A percentile compares a stretch with the other conserved stretches of the same genome.
phyloP scores from a whole-genome alignment of 108 stramenopile species.

The Cyclotella distinguenda region DNA sequence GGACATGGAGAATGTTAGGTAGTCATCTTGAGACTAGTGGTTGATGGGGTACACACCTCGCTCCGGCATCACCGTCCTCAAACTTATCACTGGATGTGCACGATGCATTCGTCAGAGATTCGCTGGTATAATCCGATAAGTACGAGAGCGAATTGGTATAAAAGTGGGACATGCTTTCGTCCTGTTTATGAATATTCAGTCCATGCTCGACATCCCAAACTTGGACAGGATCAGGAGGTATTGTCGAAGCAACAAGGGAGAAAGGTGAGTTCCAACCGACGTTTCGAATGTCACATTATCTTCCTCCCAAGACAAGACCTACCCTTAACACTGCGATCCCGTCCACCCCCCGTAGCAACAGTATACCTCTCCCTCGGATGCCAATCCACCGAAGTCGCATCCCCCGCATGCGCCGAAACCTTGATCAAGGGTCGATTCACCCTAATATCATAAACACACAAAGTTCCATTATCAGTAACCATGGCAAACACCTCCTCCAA shows the following conservation, averaged over 20 bases:
- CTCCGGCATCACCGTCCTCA: slow-evolving; percentile 3
- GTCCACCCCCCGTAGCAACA: slow-evolving; percentile 80
- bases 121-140: slow-evolving; percentile 51
- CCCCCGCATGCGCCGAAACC: slow-evolving; percentile 76
- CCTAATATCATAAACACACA: slow-evolving; percentile 73
- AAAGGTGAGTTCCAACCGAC: slow-evolving; percentile 3
- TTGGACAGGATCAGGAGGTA: slow-evolving; percentile 10
- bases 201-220: slow-evolving; percentile 49
- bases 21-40: not conserved
- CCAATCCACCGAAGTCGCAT: slow-evolving; percentile 83
- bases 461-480: slow-evolving; percentile 69
- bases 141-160: slow-evolving; percentile 46
- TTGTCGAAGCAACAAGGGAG: slow-evolving; percentile 25
- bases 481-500: slow-evolving; percentile 77
- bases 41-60: slow-evolving; percentile 8
- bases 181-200: slow-evolving; percentile 37
- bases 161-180: slow-evolving; percentile 31
- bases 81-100: slow-evolving; percentile 31
- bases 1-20: slow-evolving; percentile 10
- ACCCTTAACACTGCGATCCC: slow-evolving; percentile 76
- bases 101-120: slow-evolving; percentile 38
- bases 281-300: not conserved
- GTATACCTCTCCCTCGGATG: slow-evolving; percentile 67
- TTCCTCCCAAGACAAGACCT: not conserved
- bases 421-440: slow-evolving; percentile 56